Base-by-base conservation (phyloP, 75 land plant genomes). In the Pseudotsuga menziesii region DNA sequence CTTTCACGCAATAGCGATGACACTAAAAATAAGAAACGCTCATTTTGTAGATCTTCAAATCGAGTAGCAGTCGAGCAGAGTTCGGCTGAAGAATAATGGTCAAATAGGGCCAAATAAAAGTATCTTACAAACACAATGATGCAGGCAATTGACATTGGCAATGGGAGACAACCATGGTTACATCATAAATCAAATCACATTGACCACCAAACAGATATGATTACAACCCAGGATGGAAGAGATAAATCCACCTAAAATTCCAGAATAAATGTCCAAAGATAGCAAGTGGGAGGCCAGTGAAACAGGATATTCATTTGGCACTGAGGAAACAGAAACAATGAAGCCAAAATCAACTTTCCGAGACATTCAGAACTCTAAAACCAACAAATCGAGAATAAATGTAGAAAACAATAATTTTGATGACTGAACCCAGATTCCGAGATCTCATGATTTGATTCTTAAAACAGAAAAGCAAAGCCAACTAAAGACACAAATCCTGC, bases 61-160 rank as follows among this genome's bases (percentile, higher is more conserved):
- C 72, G 20, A 41, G 23, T 41, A 4, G 41, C 36, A 64, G 14
- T 64, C 8, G 2, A 16, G 35, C 39, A 64, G 69, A 64, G 19
- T 64, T 17, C 3, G 69, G 69, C 35, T 64, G 69, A 17, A 64
- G n/a, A 17, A 32, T 35, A 17, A 29, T 20, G 16, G 35, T 14
- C 69, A 64, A 36, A 64, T 32, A 64, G 69, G 35, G 15, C 19
- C n/a, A 64, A 64, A 35, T 63, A 64, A 64, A 64, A 35, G 69
- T 64, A 64, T n/a, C 16, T 64, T 64, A 17, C 19, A 32, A 32
- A 32, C 41, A 32, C 69, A 17, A 36, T 64, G n/a, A 64, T 32
- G 69, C 69, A 64, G 54, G 54, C 54, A 48, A 48, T 48, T 48
- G 54, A 48, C 54, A 48, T 48, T 48, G 12, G 54, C 1, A 48